phyloP scores from a whole-genome alignment of 768 basidiomycete genomes.

The Tricholoma sp. region DNA sequence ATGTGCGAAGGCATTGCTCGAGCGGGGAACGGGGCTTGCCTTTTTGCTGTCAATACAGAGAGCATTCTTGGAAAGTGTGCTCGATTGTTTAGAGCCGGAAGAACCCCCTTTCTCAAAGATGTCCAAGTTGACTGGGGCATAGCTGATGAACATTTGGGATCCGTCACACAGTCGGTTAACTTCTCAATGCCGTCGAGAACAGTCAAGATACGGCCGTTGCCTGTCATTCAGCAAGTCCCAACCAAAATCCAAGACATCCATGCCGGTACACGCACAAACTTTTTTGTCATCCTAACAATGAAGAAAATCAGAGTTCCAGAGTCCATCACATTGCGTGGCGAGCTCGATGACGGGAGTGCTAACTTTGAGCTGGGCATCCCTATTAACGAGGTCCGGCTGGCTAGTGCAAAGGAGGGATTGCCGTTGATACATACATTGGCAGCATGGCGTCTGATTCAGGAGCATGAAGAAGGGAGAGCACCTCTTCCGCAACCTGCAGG shows the following conservation, averaged over 20 bases:
- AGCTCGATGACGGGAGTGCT: constrained; percentile 28
- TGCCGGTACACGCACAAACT: constrained; percentile 29
- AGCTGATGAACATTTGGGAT: constrained; percentile 17
- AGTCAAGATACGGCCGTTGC: constrained; percentile 21
- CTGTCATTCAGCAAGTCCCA: constrained; percentile 33
- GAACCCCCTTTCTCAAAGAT: constrained; percentile 39
- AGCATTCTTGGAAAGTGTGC: constrained; percentile 45
- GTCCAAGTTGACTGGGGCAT: constrained; percentile 49
- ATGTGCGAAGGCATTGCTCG: constrained; percentile 51
- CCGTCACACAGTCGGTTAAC: constrained; percentile 11
- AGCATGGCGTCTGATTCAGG: constrained; percentile 50
- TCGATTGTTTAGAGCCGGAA: constrained; percentile 45
- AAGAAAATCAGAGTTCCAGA: constrained; percentile 24
- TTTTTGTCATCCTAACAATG: constrained; percentile 30
- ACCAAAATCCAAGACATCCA: constrained; percentile 26
- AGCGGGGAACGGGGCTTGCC: constrained; percentile 44
- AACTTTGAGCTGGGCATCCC: constrained; percentile 27
- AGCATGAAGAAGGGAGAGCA: constrained; percentile 33
- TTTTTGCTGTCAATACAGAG: constrained; percentile 42
- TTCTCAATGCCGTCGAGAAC: constrained; percentile 14
- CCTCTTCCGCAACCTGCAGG: constrained; percentile 26
- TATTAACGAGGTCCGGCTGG: constrained; percentile 25
- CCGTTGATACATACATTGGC: constrained; percentile 49
- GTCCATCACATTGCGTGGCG: constrained; percentile 28
- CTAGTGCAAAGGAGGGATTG: constrained; percentile 26